phyloP scores from a whole-genome alignment of 805 yeast species.

The Nakazawaea wyomingensis region DNA sequence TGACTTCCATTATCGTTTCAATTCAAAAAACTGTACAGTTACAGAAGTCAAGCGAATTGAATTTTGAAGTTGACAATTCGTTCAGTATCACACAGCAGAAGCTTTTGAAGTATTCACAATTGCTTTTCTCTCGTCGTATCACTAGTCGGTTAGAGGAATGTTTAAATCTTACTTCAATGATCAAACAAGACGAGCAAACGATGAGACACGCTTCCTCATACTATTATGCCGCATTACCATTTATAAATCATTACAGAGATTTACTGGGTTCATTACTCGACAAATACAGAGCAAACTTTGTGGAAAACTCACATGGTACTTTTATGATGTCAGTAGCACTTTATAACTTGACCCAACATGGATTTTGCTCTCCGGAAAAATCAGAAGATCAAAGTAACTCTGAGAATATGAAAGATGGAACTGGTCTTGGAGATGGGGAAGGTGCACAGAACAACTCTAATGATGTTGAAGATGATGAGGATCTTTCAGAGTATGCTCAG shows the following conservation, averaged over 20 bases:
- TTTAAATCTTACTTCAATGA: slow-evolving; percentile 27
- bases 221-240: slow-evolving; percentile 54
- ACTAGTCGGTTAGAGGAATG: slow-evolving; percentile 31
- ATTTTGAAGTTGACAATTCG: slow-evolving; percentile 67
- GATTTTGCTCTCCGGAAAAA: slow-evolving; percentile 84
- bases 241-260: slow-evolving; percentile 52
- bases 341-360: slow-evolving; percentile 61
- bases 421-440: slow-evolving; percentile 82
- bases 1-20: slow-evolving; percentile 57
- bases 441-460: slow-evolving; percentile 74
- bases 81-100: slow-evolving; percentile 43
- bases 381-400: slow-evolving; percentile 58
- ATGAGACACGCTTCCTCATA: slow-evolving; percentile 41
- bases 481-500: slow-evolving; percentile 69
- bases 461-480: slow-evolving; percentile 89
- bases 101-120: slow-evolving; percentile 34
- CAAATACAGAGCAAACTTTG: slow-evolving; percentile 44
- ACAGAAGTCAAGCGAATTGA: slow-evolving; percentile 25
- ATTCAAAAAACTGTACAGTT: slow-evolving; percentile 53
- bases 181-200: slow-evolving; percentile 33
- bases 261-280: slow-evolving; percentile 39
- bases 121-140: slow-evolving; percentile 19
- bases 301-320: slow-evolving; percentile 54
- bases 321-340: slow-evolving; percentile 53
- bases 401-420: slow-evolving; percentile 71